phyloP scores from a whole-genome alignment of 805 yeast species.

The Metschnikowia drakensbergensis region DNA sequence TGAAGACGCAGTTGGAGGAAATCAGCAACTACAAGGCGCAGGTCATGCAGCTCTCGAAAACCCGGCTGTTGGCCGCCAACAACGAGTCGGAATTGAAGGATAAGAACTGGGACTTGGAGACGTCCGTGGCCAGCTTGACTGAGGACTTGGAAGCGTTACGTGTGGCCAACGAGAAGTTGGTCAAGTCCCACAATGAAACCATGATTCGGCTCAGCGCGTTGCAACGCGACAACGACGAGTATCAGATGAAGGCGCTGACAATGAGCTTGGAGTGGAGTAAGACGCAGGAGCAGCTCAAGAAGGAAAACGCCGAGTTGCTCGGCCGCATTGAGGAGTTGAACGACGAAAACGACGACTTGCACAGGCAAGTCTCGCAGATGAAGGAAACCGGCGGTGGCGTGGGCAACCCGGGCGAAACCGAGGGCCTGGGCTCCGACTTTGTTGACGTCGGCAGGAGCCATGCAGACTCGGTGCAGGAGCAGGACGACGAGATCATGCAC shows the following conservation, averaged over 20 bases:
- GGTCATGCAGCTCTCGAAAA: slow-evolving; percentile 32
- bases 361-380: slow-evolving; percentile 29
- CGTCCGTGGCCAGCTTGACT: slow-evolving; percentile 42
- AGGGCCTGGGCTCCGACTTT: slow-evolving; percentile 1
- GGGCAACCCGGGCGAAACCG: background rate
- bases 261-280: slow-evolving; percentile 37
- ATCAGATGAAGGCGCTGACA: slow-evolving; percentile 36
- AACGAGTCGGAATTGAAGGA: slow-evolving; percentile 53
- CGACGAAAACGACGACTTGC: slow-evolving; percentile 63
- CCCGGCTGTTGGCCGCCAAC: slow-evolving; percentile 30
- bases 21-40: slow-evolving; percentile 36
- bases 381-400: slow-evolving; percentile 7
- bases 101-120: slow-evolving; percentile 62
- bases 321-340: slow-evolving; percentile 55
- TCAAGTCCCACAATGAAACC: slow-evolving; percentile 31
- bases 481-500: slow-evolving; percentile 31
- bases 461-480: slow-evolving; percentile 18
- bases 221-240: slow-evolving; percentile 49
- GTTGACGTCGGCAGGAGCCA: background rate
- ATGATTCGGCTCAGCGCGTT: slow-evolving; percentile 23
- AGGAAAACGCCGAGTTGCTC: slow-evolving; percentile 48
- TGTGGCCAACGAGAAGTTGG: slow-evolving; percentile 38
- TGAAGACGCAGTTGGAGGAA: slow-evolving; percentile 44
- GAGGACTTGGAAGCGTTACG: slow-evolving; percentile 42
- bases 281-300: slow-evolving; percentile 32